Percentiles rank a stretch among this genome's conserved stretches.
These are phyloP conservation scores for Sugiyamaella valdiviana DNA, from an alignment of 805 yeast species.

Conservation along the genomic window DNA sequence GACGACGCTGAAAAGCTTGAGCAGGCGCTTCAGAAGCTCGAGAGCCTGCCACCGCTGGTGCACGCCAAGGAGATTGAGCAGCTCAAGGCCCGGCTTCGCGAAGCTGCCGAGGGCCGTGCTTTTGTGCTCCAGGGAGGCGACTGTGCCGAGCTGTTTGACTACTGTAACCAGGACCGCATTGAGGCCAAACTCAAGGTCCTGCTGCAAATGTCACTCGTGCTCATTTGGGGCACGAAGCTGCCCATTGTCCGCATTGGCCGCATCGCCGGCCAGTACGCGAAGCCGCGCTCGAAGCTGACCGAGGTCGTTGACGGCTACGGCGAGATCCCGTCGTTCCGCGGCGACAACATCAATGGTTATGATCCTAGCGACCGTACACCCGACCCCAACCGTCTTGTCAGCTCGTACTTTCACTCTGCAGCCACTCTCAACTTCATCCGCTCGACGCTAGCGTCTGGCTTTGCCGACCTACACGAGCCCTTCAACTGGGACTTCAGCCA, in stretches of 20 bases:
- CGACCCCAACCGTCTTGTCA: constrained; percentile 37
- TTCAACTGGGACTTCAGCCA: constrained; percentile 39
- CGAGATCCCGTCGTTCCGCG: constrained; percentile 38
- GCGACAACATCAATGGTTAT: constrained; percentile 40
- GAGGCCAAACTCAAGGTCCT: constrained; percentile 38
- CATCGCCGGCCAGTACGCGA: constrained; percentile 42
- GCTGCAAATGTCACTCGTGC: constrained; percentile 39
- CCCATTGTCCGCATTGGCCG: constrained; percentile 39
- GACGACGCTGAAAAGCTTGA: constrained; percentile 35
- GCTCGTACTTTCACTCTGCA: constrained; percentile 41
- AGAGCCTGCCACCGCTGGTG: constrained; percentile 38
- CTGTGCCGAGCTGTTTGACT: constrained; percentile 41
- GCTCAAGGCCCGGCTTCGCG: constrained; percentile 31
- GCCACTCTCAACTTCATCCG: constrained; percentile 39
- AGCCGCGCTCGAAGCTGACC: constrained; percentile 40
- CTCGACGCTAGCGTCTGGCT: constrained; percentile 32
- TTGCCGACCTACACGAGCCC: constrained; percentile 38
- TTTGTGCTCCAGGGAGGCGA: constrained; percentile 41
- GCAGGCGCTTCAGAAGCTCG: constrained; percentile 36
- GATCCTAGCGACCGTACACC: constrained; percentile 36
- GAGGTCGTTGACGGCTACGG: constrained; percentile 36
- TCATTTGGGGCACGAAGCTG: constrained; percentile 39
- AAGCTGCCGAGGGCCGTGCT: constrained; percentile 40
- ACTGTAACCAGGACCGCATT: constrained; percentile 36
- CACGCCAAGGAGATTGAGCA: constrained; percentile 35